Base-by-base conservation (phyloP, 495 filamentous ascomycete genomes). In the Gamarada debralockiae region DNA sequence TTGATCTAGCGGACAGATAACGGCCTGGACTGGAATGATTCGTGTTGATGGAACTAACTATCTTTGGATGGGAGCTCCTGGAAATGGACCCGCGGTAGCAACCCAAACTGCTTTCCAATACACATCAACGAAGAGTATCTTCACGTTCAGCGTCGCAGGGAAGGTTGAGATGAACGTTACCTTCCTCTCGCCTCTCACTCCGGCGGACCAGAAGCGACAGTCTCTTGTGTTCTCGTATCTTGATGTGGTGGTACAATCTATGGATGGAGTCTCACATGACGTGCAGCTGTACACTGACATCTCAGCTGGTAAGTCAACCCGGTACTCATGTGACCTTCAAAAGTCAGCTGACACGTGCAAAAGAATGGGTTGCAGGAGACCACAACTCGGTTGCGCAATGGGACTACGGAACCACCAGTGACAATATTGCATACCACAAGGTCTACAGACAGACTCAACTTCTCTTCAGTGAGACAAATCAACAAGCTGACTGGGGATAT, bases 221-320 rank as follows among this genome's bases (percentile, higher is more conserved):
- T 88, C 89, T 33, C 80, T 95, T 36, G 86, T 90, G 23, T 91
- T 90, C 24, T 87, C 87, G n/a, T 97, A 97, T 67, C 62, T 96
- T 20, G 80, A 83, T n/a, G 75, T 92, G 24, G 75, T 82, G 49
- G 86, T 89, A 14, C 58, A 48, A 39, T 73, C 72, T 2, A 34
- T 70, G 0, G 74, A 79, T 55, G 75, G 82, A 34, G 79, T 76
- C n/a, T 67, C 70, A 29, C 83, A 89, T 51, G 73, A 84, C 36
- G 80, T 96, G 15, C 81, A 89, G 62, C 69, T 96, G 17, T 96
- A 96, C 60, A 76, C 92, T 59, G 92, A 97, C 67, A 70, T 96
- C 29, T 89, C 93, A 56, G 91, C 86, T 14, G 86, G 89, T 76
- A 53, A 15, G 53, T 84, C 69, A 24, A 71, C 65, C 22, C 76